Conservation (phyloP, 1,139 yeast species). For the Hansenula lynferdii region DNA sequence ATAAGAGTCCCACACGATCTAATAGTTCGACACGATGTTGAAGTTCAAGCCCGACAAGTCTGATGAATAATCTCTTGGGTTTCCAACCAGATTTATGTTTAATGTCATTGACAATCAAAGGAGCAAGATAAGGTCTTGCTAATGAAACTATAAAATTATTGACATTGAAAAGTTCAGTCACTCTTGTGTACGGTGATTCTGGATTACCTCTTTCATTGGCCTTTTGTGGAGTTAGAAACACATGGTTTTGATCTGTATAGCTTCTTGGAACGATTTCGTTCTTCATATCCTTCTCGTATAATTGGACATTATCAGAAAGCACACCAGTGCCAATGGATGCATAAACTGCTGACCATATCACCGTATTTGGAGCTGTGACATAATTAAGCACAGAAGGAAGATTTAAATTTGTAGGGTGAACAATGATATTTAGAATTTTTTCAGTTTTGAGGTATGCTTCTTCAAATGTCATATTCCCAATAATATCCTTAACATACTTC, state of each 20-base stretch:
- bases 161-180: conserved; percentile 90
- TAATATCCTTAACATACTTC: conserved; percentile 69
- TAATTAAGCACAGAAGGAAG: conserved; percentile 81
- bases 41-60: conserved; percentile 47
- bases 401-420: conserved; percentile 71
- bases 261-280: conserved; percentile 44
- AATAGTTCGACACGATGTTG: conserved; percentile 81
- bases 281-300: conserved; percentile 66
- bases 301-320: conserved; percentile 51
- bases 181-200: conserved; percentile 74
- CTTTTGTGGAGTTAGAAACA: conserved; percentile 44
- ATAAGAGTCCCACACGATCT: conserved; percentile 72
- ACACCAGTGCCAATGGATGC: conserved; percentile 67
- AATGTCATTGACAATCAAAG: conserved; percentile 76
- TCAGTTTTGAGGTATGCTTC: conserved; percentile 89
- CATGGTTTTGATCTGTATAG: conserved; percentile 12
- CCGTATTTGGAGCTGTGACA: conserved; percentile 90
- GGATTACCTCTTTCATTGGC: conserved; percentile 32
- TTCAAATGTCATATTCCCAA: conserved; percentile 86
- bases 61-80: conserved; percentile 27
- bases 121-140: conserved; percentile 92
- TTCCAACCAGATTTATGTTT: conserved; percentile 46
- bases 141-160: conserved; percentile 86
- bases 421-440: conserved; percentile 79
- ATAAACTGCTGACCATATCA: conserved; percentile 70